Base-by-base conservation (phyloP, 176 grass and related monocot species). In the Areca catechu region DNA sequence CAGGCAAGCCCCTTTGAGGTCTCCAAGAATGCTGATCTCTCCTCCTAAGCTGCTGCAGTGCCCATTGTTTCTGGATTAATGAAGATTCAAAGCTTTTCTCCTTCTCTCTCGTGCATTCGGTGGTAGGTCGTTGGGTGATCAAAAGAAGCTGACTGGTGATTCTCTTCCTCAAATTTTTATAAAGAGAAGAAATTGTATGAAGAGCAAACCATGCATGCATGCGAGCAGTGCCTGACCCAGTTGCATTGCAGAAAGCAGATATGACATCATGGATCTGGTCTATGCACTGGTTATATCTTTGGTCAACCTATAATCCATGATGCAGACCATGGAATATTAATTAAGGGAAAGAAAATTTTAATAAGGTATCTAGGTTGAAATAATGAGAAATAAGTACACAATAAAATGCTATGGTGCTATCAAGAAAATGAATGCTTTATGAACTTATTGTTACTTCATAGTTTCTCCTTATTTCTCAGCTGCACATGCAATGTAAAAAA, bases 1-100 rank as follows among this genome's bases (percentile, higher is more conserved):
- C 80, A 21, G 91, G 86, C 53, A 90, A 63, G 48, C 91, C 91
- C 60, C 91, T 82, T 61, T 87, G 91, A 20, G 91, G 86, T 24
- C 86, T 85, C 91, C 86, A 96, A 64, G 69, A 78, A 62, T 84
- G 91, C 27, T 73, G 81, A 51, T 95, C 83, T 19, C 57, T 71
- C 23, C 77, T 82, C 19, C 77, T 80, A 16, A 71, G 57, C 65
- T 74, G 79, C 66, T 84, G 82, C 64, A 62, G 52, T 49, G 71
- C 80, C 83, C 80, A 86, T 34, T 87, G 79, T 71, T 90, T 90
- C 79, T 92, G 81, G 20, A 87, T 81, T 12, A 96, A 74, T 1
- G 77, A 68, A 15, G 86, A 79, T 74, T 90, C 83, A 73, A 71
- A 74, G 56, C 62, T 77, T 19, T 54, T 75, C 73, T 89, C 80